phyloP scores from a whole-genome alignment of 2,329 filamentous ascomycete species.

The Parastagonospora avenae region DNA sequence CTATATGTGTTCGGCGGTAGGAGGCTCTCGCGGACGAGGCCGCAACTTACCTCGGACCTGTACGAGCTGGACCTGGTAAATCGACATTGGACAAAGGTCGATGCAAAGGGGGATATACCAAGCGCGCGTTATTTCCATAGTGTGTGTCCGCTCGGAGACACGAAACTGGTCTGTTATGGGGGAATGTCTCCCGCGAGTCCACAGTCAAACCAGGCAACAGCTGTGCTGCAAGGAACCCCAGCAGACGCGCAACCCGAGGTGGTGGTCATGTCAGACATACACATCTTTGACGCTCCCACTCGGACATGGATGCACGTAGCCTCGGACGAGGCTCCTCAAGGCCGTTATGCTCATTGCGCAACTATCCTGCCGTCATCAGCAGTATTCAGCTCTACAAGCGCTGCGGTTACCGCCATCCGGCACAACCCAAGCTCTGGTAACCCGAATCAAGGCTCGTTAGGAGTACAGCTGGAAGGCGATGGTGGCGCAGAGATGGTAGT shows the following conservation, averaged over 20 bases:
- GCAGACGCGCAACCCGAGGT: slow-evolving; percentile 80
- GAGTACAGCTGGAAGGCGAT: slow-evolving; percentile 84
- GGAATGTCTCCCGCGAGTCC: slow-evolving; percentile 86
- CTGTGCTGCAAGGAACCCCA: slow-evolving; percentile 41
- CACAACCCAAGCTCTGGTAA: slow-evolving; percentile 85
- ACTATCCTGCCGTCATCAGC: slow-evolving; percentile 89
- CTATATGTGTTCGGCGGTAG: slow-evolving; percentile 95
- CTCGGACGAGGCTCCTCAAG: slow-evolving; percentile 82
- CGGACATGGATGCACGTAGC: slow-evolving; percentile 85
- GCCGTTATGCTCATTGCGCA: slow-evolving; percentile 94
- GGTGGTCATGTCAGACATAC: slow-evolving; percentile 96
- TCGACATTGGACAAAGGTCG: slow-evolving; percentile 90
- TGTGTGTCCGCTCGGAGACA: slow-evolving; percentile 89
- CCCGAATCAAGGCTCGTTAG: slow-evolving; percentile 85
- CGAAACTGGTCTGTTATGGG: slow-evolving; percentile 96
- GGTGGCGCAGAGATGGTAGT: slow-evolving; percentile 97
- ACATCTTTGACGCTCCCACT: slow-evolving; percentile 87
- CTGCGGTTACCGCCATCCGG: slow-evolving; percentile 83
- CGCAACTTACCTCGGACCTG: slow-evolving; percentile 84
- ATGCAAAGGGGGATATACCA: slow-evolving; percentile 82
- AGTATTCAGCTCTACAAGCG: slow-evolving; percentile 81
- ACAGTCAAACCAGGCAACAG: slow-evolving; percentile 43
- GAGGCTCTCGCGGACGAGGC: slow-evolving; percentile 80
- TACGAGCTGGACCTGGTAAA: slow-evolving; percentile 92
- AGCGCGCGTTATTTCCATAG: slow-evolving; percentile 96